phyloP scores from a whole-genome alignment of 2,329 filamentous ascomycete genomes.

The Epichloe coenophiala region DNA sequence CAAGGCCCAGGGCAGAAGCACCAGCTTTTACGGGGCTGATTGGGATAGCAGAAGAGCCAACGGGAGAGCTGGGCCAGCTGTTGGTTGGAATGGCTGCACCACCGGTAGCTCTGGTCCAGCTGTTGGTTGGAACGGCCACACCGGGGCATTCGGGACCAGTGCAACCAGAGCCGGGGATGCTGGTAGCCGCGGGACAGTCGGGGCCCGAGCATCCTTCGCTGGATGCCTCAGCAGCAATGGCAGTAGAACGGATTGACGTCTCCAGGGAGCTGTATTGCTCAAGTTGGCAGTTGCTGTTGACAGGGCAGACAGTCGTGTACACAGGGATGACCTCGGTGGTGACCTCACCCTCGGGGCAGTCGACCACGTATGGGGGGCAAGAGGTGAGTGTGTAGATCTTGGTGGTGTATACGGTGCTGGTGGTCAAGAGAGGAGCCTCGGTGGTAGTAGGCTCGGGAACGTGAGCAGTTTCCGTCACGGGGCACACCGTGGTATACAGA shows the following conservation, averaged over 20 bases:
- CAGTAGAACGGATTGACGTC: constrained; percentile 10
- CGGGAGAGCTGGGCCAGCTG: no score
- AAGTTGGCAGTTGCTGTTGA: constrained; percentile 1
- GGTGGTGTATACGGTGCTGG: constrained; percentile 19
- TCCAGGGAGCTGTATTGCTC: constrained; percentile 6
- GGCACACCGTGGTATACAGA: constrained; percentile 25
- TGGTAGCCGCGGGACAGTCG: constrained; percentile 9
- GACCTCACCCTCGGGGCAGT: constrained; percentile 17
- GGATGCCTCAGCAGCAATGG: constrained; percentile 9
- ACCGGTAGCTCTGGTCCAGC: neutral
- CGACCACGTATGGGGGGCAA: constrained; percentile 30
- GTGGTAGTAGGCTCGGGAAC: constrained; percentile 6
- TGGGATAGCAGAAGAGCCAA: constrained; percentile 7
- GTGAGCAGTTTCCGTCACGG: constrained; percentile 10
- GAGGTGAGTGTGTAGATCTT: constrained; percentile 34
- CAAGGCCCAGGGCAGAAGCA: constrained; percentile 21
- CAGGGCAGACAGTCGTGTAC: constrained; percentile 1
- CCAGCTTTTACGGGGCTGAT: constrained; percentile 31
- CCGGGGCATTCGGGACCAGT: constrained; percentile 6
- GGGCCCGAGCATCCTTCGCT: constrained; percentile 14
- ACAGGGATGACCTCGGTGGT: constrained; percentile 4
- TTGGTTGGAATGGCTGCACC: no score
- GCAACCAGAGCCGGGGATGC: neutral
- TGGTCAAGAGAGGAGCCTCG: neutral
- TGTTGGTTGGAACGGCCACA: constrained; percentile 10